Evolutionary conservation across 441 rosid genomes (phyloP).

Genomic region (Adansonia gregorii): DNA sequence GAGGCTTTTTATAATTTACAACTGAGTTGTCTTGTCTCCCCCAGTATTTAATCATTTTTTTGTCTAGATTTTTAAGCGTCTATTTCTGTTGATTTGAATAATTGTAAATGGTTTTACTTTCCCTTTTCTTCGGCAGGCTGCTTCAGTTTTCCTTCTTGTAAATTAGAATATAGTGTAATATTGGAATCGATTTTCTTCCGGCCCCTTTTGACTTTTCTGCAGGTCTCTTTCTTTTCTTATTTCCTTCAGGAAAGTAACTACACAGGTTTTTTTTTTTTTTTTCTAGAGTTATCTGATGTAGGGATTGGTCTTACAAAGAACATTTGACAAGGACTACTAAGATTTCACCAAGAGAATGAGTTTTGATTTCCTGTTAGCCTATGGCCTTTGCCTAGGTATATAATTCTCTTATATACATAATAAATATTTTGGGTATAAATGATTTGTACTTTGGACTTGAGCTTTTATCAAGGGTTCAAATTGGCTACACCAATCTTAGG

Average conservation of each 20-base stretch:
- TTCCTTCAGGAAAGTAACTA: neutral
- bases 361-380: neutral
- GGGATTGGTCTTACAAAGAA: neutral
- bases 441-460: neutral
- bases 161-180: neutral
- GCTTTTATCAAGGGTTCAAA: neutral
- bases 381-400: too few relatives aligned
- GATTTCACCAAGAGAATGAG: neutral
- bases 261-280: too few relatives aligned
- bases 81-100: neutral
- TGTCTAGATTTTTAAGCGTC: neutral
- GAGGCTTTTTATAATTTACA: neutral
- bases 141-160: neutral
- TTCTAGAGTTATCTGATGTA: neutral
- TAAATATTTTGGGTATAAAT: neutral
- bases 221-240: neutral
- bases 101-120: neutral
- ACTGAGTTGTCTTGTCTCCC: neutral
- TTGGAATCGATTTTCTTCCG: neutral
- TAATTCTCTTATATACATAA: neutral
- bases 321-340: neutral
- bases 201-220: neutral
- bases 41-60: neutral
- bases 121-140: conserved; percentile 1
- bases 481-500: neutral